Percentiles rank a stretch among this genome's conserved stretches.
Conservation (phyloP, 805 yeast species). For the Cyberlindnera suaveolens region DNA sequence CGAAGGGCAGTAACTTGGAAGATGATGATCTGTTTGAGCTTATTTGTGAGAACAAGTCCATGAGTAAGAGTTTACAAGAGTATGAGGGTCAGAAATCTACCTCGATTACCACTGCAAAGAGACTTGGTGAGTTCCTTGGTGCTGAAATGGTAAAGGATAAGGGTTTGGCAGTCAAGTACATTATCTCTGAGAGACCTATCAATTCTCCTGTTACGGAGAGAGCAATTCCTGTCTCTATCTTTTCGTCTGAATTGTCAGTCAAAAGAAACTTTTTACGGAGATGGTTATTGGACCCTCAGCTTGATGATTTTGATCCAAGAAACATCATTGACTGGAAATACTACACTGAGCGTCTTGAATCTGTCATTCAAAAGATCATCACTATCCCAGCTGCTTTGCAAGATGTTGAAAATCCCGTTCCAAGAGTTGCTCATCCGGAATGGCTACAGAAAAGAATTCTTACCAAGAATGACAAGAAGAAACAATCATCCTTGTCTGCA, state of each 20-base stretch:
- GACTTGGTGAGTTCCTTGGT: constrained; percentile 92
- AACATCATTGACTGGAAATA: constrained; percentile 90
- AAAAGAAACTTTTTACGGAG: constrained; percentile 71
- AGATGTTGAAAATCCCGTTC: constrained; percentile 83
- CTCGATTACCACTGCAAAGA: constrained; percentile 88
- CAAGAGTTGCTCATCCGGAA: constrained; percentile 88
- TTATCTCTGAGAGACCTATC: constrained; percentile 76
- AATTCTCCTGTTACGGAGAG: constrained; percentile 92
- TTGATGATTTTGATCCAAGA: constrained; percentile 82
- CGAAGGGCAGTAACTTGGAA: constrained; percentile 79
- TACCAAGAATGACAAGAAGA: constrained; percentile 54
- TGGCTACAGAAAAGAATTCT: constrained; percentile 74
- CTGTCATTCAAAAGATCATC: constrained; percentile 90
- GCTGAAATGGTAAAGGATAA: constrained; percentile 95
- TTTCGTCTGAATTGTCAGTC: constrained; percentile 70
- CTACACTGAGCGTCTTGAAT: constrained; percentile 83
- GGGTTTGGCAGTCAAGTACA: constrained; percentile 91
- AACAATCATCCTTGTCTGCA: constrained; percentile 58
- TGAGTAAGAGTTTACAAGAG: constrained; percentile 88
- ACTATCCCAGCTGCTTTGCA: constrained; percentile 97
- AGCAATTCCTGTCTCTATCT: constrained; percentile 94
- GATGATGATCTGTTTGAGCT: constrained; percentile 91
- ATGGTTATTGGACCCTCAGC: constrained; percentile 78
- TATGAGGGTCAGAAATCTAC: constrained; percentile 90
- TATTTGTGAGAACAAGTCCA: constrained; percentile 92